Evolutionary conservation across 306 rosid species (phyloP).

Genomic region (Sesbania bispinosa): DNA sequence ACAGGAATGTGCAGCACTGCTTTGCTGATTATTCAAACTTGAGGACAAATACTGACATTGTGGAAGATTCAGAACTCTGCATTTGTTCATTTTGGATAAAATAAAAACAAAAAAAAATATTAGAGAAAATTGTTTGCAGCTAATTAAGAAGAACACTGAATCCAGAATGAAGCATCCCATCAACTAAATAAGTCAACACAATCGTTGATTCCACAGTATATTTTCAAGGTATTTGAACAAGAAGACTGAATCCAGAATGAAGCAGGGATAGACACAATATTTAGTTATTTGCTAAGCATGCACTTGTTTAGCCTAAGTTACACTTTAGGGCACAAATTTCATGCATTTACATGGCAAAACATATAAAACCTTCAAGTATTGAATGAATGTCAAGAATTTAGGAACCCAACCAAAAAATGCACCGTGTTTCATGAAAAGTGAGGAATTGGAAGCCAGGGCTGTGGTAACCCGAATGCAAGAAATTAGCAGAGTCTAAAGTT

Average conservation of each 20-base stretch:
- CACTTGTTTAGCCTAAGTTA: not conserved
- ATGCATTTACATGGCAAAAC: not conserved
- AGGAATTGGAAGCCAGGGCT: not conserved
- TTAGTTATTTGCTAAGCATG: not conserved
- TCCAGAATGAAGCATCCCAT: not conserved
- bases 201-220: not conserved
- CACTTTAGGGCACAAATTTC: not conserved
- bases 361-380: not conserved
- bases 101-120: constrained; percentile 9
- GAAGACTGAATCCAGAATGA: not conserved
- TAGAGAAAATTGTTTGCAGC: not conserved
- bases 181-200: not conserved
- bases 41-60: constrained; percentile 54
- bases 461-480: not conserved
- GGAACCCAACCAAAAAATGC: not conserved
- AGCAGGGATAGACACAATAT: not conserved
- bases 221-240: not conserved
- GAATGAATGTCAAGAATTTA: not conserved
- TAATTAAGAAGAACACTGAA: constrained; percentile 1
- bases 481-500: not conserved
- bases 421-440: not conserved
- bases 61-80: constrained; percentile 78
- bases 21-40: constrained; percentile 36
- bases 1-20: constrained; percentile 26
- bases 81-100: constrained; percentile 5